Evolutionary conservation across 176 grass and related monocot genomes (phyloP), one percentile per base, ranked within the genome.

Genomic region (Musa schizocarpa): DNA sequence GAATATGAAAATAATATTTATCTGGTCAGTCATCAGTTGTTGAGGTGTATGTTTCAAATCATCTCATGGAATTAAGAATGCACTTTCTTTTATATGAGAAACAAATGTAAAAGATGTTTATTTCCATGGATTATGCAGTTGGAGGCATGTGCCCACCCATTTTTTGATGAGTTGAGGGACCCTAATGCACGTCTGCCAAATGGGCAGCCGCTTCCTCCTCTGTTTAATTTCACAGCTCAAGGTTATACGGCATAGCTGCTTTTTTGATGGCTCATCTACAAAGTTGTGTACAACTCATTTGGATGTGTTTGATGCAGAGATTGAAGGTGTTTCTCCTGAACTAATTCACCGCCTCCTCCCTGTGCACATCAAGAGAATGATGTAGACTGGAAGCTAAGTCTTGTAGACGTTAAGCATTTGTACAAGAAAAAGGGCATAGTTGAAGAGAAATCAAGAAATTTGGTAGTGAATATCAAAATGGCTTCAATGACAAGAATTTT

Each of bases 81-180:
- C 9, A 9, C 19, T 64, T 22, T 20, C 19, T 64, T 16, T 22
- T 20, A 2, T 22, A 22, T 9, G 17, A n/a, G 17, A n/a, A n/a
- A 22, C 61, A 16, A n/a, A 63, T 21, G 16, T 63, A 63, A 51
- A 11, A 50, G 17, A 19, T 75, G 21, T 50, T 11, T 53, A 58
- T 58, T 43, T 22, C 12, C 17, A 29, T 61, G 9, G 21, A 19
- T 58, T 53, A 23, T 17, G 17, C 66, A 79, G 77, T 16, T 79
- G 54, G 77, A 79, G 53, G 66, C 66, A 8, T 79, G 65, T 27
- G 66, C 66, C 50, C 77, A 79, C 71, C 65, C 66, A 50, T 79
- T 79, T 53, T 79, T 79, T 23, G 77, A 69, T 34, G 77, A 57
- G 25, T 58, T 79, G 21, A 69, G 65, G 57, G 77, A 79, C 26